phyloP scores from a whole-genome alignment of 2,329 filamentous ascomycete species.

The Gnomoniopsis smithogilvyi region DNA sequence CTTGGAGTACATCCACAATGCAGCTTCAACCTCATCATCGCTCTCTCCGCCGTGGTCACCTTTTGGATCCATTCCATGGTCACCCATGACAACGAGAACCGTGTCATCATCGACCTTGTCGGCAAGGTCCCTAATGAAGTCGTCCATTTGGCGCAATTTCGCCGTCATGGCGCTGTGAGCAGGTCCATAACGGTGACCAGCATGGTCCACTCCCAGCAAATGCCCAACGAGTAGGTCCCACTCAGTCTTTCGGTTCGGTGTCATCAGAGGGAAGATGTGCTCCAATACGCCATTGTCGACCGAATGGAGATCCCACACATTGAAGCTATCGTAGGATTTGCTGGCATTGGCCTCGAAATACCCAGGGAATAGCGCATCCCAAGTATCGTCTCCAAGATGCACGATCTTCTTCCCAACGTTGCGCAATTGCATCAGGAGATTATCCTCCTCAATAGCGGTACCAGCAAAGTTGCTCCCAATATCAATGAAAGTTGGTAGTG shows the following conservation, averaged over 20 bases:
- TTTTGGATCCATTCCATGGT: conserved; percentile 97
- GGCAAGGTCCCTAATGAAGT: conserved; percentile 69
- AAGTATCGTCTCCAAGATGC: conserved; percentile 97
- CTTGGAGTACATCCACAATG: conserved; percentile 98
- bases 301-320: conserved; percentile 96
- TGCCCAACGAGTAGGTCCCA: conserved; percentile 98
- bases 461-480: conserved; percentile 93
- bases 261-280: conserved; percentile 81
- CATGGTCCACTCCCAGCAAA: conserved; percentile 93
- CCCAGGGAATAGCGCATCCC: conserved; percentile 89
- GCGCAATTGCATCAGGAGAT: conserved; percentile 65
- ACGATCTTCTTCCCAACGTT: conserved; percentile 71
- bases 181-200: conserved; percentile 92
- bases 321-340: conserved; percentile 91
- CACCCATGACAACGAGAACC: conserved; percentile 93
- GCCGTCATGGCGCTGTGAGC: conserved; percentile 87
- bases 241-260: conserved; percentile 57
- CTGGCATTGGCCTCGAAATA: conserved; percentile 89
- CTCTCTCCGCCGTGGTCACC: conserved; percentile 98
- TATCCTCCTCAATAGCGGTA: conserved; percentile 91
- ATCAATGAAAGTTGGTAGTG: conserved; percentile 91
- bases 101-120: conserved; percentile 77
- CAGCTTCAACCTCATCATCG: conserved; percentile 90
- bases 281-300: conserved; percentile 94
- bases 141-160: conserved; percentile 90